Evolutionary conservation across 2,329 filamentous ascomycete genomes (phyloP).

Genomic region (Xylaria sp.): DNA sequence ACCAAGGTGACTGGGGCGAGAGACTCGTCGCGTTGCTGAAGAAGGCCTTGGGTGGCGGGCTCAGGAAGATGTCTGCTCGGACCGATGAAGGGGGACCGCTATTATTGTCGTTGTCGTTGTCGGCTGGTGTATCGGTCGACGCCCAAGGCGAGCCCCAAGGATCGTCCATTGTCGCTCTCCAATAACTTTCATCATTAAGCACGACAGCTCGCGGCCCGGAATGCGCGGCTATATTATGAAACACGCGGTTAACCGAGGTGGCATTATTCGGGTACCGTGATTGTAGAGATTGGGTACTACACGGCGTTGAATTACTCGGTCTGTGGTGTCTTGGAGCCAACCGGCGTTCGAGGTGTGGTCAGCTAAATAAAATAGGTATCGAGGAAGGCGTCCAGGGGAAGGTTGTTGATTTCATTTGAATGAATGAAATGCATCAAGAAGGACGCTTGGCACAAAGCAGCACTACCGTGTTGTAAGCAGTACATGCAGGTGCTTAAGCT

Average conservation of each 20-base stretch:
- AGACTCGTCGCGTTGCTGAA: conserved; percentile 51
- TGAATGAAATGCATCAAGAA: conserved; percentile 25
- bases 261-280: conserved; percentile 24
- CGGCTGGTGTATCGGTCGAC: conserved; percentile 54
- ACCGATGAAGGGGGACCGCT: conserved; percentile 49
- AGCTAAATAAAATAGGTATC: conserved; percentile 6
- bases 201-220: conserved; percentile 30
- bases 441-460: conserved; percentile 28
- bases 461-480: background rate
- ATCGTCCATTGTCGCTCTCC: conserved; percentile 68
- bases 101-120: conserved; percentile 14
- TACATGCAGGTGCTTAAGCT: background rate
- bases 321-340: background rate
- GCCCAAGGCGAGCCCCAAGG: conserved; percentile 72
- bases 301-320: background rate
- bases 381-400: conserved; percentile 23
- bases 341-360: conserved; percentile 15
- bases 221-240: conserved; percentile 26
- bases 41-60: conserved; percentile 57
- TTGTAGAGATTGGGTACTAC: background rate
- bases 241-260: background rate
- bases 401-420: conserved; percentile 26
- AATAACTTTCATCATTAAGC: conserved; percentile 47
- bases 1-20: conserved; percentile 56
- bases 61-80: conserved; percentile 52